Conservation (phyloP, 805 yeast genomes). For the Cyberlindnera veronae region DNA sequence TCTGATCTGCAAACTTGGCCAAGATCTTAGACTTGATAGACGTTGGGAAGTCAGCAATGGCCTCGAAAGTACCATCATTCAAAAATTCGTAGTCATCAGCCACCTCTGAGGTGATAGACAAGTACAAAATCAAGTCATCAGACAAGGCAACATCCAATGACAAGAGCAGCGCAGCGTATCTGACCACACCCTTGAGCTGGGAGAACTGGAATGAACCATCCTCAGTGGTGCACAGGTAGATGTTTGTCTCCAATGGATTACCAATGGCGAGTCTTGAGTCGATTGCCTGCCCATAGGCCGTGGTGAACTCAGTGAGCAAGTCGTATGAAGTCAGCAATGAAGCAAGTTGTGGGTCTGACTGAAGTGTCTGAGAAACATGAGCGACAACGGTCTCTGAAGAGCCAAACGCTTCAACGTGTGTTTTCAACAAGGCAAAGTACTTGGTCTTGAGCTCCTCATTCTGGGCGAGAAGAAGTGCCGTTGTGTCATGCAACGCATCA, state of each 20-base stretch:
- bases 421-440: constrained; percentile 12
- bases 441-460: constrained; percentile 5
- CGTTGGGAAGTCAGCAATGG: background rate
- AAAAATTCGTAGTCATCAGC: constrained; percentile 37
- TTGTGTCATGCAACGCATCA: constrained; percentile 6
- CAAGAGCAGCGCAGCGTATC: constrained; percentile 28
- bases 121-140: constrained; percentile 18
- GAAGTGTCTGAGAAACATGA: constrained; percentile 15
- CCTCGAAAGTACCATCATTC: constrained; percentile 6
- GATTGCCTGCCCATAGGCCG: constrained; percentile 29
- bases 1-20: constrained; percentile 14
- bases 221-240: constrained; percentile 21
- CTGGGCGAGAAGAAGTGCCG: constrained; percentile 1
- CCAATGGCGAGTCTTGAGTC: constrained; percentile 42
- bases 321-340: constrained; percentile 1
- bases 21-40: background rate
- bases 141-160: constrained; percentile 14
- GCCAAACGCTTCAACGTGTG: constrained; percentile 1
- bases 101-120: constrained; percentile 36
- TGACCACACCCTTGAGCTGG: constrained; percentile 20
- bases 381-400: background rate
- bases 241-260: constrained; percentile 43
- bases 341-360: constrained; percentile 8
- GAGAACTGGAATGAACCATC: constrained; percentile 11
- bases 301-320: constrained; percentile 24